Base-by-base conservation (phyloP, 2,329 filamentous ascomycete genomes). In the Botrytis tulipae region DNA sequence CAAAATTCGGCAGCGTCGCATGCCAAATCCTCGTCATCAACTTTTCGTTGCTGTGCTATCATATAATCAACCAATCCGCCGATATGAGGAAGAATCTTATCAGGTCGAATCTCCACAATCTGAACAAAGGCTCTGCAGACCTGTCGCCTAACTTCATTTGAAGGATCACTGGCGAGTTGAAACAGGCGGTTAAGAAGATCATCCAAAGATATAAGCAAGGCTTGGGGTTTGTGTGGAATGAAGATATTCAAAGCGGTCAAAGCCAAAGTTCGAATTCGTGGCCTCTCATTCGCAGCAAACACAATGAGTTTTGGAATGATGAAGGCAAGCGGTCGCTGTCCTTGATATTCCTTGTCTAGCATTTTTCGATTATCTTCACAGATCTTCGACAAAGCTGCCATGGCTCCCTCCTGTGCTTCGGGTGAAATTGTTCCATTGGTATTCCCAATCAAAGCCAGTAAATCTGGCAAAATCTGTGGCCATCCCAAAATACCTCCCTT, bases 1-100 rank as follows among this genome's bases (percentile, higher is more conserved):
- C 97, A 99, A 81, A 99, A 99, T 82, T 99, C 96, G 8, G 96
- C 94, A 14, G 96, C 96, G 81, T 99, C 96, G 77, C 97, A 91
- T 54, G 95, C 94, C 74, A 99, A 86, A 60, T 98, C 94, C 72
- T 95, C 91, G 77, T 98, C 95, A 40, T 95, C 91, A 37, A 84
- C 83, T 76, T 91, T 92, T 82, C 92, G 90, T 82, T 99, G 96
- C 82, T 99, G 96, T 44, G 90, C 86, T 74, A 98, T 89, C 82
- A 98, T 96, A 81, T 98, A 99, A 80, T 97, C 93, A 44, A 99
- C 94, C 73, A 99, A 86, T 9, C 93, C 95, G 71, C 88, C 86
- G 80, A 98, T 92, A 81, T 98, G 93, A 37, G 96, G 96, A 73
- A 93, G 86, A 73, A 99, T 91, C 84, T 97, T 96, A 81, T 97